These are phyloP conservation scores for Colletotrichum sansevieriae DNA, from an alignment of 2,329 filamentous ascomycete genomes.

Conservation along the genomic window DNA sequence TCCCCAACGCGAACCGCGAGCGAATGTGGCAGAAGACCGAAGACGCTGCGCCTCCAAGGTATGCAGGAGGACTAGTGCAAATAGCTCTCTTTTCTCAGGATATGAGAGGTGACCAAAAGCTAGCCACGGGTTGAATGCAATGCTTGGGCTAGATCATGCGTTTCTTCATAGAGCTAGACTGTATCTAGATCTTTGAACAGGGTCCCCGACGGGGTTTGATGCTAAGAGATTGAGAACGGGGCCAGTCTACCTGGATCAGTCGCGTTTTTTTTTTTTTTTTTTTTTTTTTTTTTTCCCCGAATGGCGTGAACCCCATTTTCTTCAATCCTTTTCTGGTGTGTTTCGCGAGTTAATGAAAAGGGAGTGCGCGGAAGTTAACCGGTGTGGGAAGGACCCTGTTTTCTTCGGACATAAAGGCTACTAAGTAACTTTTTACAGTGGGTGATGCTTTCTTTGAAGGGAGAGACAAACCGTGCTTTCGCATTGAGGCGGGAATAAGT, in stretches of 20 bases:
- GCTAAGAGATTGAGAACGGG: slow-evolving; percentile 13
- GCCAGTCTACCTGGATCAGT: slow-evolving; percentile 7
- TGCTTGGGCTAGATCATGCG: not conserved
- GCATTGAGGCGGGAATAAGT: slow-evolving; percentile 16
- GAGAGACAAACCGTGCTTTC: slow-evolving; percentile 12
- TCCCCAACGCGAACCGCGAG: not conserved
- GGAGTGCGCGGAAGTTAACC: not conserved
- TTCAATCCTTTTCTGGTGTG: not conserved
- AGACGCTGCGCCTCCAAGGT: not conserved
- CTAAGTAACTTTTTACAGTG: not conserved
- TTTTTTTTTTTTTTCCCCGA: not conserved
- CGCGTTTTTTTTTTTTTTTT: too few relatives aligned
- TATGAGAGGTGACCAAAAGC: not conserved
- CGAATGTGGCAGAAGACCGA: slow-evolving; percentile 7
- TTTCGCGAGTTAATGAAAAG: not conserved
- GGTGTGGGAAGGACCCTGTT: too few relatives aligned
- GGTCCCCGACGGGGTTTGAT: not conserved
- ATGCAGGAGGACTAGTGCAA: not conserved
- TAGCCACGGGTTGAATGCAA: not conserved
- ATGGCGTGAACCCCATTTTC: not conserved
- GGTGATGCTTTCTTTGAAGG: not conserved
- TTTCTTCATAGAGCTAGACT: slow-evolving; percentile 14
- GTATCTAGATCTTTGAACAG: slow-evolving; percentile 1
- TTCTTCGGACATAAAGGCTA: too few relatives aligned
- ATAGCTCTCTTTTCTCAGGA: not conserved